Conservation (phyloP, 352 stramenopile species). For the Thraustochytrium striatum region DNA sequence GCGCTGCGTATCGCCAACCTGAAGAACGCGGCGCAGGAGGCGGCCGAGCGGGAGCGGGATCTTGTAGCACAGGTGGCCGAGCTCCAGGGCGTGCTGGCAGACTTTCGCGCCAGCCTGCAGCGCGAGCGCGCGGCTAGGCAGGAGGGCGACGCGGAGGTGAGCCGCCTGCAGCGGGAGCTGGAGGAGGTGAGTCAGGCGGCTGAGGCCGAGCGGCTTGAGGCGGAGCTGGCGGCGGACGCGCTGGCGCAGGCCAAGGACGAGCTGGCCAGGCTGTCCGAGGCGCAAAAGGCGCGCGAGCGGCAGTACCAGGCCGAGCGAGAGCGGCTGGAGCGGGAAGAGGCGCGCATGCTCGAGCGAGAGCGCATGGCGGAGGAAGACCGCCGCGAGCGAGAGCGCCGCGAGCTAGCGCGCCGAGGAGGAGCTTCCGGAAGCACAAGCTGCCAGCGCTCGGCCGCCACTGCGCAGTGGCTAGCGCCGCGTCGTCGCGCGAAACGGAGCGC, state of each 20-base stretch:
- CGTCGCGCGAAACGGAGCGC: too few species aligned
- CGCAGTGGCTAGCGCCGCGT: too few species aligned
- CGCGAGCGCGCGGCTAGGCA: not conserved
- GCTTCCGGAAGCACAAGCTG: not conserved
- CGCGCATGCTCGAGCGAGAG: not conserved
- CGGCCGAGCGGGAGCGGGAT: not conserved
- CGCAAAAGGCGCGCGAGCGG: constrained; percentile 31
- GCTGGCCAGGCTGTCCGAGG: constrained; percentile 39
- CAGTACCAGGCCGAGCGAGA: constrained; percentile 24
- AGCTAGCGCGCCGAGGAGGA: not conserved
- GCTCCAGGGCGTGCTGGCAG: constrained; percentile 11
- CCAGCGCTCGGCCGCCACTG: not conserved
- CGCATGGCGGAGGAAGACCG: not conserved
- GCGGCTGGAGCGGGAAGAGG: not conserved
- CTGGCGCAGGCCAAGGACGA: constrained; percentile 27
- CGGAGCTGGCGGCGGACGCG: too few species aligned
- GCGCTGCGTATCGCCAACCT: constrained; percentile 28
- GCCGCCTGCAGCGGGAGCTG: not conserved
- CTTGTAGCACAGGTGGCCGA: not conserved
- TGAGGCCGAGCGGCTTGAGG: constrained; percentile 7
- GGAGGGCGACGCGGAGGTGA: constrained; percentile 31
- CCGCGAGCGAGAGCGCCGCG: not conserved
- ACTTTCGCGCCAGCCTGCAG: constrained; percentile 33
- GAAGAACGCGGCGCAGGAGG: not conserved
- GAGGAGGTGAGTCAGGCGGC: not conserved